phyloP scores from a whole-genome alignment of 2,329 filamentous ascomycete genomes.

The Hawksworthiomyces lignivorus region DNA sequence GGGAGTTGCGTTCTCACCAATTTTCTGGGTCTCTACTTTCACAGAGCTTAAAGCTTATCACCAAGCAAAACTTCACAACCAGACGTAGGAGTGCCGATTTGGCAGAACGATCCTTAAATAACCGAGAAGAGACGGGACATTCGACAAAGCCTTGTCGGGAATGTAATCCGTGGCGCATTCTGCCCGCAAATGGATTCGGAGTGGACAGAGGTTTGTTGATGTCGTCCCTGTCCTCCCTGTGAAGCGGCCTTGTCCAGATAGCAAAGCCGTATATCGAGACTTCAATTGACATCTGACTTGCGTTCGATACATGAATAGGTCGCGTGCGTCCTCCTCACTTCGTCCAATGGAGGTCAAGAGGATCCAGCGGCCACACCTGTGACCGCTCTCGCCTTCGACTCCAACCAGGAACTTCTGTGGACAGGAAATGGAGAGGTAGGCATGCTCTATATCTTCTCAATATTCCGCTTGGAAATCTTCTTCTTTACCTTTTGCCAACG shows the following conservation, averaged over 20 bases:
- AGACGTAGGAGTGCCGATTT: too few species aligned
- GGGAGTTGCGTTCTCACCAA: too few species aligned
- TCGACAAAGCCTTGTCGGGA: conserved; percentile 4
- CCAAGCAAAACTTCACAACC: too few species aligned
- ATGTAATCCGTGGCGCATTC: conserved; percentile 10
- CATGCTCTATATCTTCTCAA: neutral
- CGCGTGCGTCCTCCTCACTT: conserved; percentile 69
- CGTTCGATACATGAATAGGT: conserved; percentile 45
- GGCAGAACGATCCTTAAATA: too few species aligned
- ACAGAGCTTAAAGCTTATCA: too few species aligned
- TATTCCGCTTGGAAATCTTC: neutral
- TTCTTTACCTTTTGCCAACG: neutral
- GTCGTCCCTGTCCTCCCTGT: too few species aligned
- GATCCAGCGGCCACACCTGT: conserved; percentile 56
- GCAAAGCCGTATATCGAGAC: neutral
- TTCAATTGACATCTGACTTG: too few species aligned
- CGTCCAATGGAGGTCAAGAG: conserved; percentile 60
- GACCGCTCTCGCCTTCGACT: conserved; percentile 82
- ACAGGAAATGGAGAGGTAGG: conserved; percentile 39
- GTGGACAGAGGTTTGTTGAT: conserved; percentile 15
- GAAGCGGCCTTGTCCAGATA: neutral
- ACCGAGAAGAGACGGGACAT: too few species aligned
- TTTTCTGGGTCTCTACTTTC: too few species aligned
- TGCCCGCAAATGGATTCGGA: conserved; percentile 17
- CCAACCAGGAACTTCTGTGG: conserved; percentile 84